Evolutionary conservation across 2,329 filamentous ascomycete species (phyloP), one percentile per base, ranked within the genome.

Genomic region (Trichoderma koningiopsis): DNA sequence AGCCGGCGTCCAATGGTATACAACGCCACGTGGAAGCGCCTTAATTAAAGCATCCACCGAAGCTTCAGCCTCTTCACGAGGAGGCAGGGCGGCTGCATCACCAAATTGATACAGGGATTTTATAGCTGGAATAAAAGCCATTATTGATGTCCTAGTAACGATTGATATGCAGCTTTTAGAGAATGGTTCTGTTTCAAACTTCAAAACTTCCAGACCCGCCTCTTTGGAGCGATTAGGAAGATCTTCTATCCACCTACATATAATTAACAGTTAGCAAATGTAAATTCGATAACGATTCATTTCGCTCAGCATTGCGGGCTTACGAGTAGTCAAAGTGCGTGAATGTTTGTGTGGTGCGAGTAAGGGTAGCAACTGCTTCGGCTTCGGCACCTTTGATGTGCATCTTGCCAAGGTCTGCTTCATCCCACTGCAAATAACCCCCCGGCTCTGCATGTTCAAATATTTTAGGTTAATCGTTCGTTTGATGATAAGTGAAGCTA

Each of bases 361-460:
- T 13, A 19, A 64, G 37, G 16, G 61, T 19, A 56, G 16, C 19
- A 64, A 64, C 40, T 11, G 61, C 61, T 27, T 64, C 61, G 0
- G 49, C 61, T 40, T 64, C 61, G 22, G 49, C 22, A 27, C 61
- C 49, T 56, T 64, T 64, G 33, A 64, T 43, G 3, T 24, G 24
- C 27, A 64, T 24, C 24, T 43, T 43, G 13, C 16, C 24, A 22
- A 64, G 49, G n/a, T 56, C 33, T 4, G 33, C 61, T n/a, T 64
- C 61, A 40, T 64, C 61, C 61, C 61, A 64, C 5, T 64, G 61
- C 22, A 64, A 43, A 16, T 64, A 64, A 2, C 61, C 61, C n/a
- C 61, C 61, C 5, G 52, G 33, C n/a, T 56, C 61, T 64, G 35
- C 8, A 22, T 8, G 3, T 31, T 40, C n/a, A 1, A 31, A 43